Base-by-base conservation (phyloP, 2,329 filamentous ascomycete genomes). In the Aspergillus udagawae region DNA sequence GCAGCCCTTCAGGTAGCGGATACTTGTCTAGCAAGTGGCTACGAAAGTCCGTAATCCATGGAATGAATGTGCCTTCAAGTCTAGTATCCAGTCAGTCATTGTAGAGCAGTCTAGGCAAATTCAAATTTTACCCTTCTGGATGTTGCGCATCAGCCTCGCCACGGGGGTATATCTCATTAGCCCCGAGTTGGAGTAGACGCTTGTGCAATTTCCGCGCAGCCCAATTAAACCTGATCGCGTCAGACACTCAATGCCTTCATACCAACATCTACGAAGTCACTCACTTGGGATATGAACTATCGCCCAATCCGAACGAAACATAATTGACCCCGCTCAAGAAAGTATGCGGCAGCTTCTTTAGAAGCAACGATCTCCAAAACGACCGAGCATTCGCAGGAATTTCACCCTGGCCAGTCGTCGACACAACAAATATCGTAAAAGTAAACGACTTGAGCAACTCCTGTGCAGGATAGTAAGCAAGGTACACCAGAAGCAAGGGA, bases 91-190 rank as follows among this genome's bases (percentile, higher is more conserved):
- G 27, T 12, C 17, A 28, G 29, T 44, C 58, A 25, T 55, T 32
- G 35, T 53, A 45, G 42, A 12, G 23, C 41, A 41, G 5, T 54
- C 35, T 29, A n/a, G 25, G 8, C 4, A 55, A 21, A 53, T 9
- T 42, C n/a, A 77, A 83, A 64, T 77, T 14, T 38, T 5, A 94
- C 87, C 93, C 92, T 75, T 97, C 92, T 27, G 91, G 86, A 78
- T 97, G 92, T 70, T 95, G 91, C 66, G 97, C 92, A 70, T 99
- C 94, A 23, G 88, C 92, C 74, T 99, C 94, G 12, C 91, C 94
- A 41, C 87, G 81, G 44, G 88, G 85, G 66, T 89, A 89, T 60
- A 94, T 84, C 50, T 91, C 84, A 45, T 81, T 81, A 2, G 91
- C 94, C 1, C 93, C 93, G 0, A 99, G 83, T 70, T 96, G 92